Base-by-base conservation (phyloP, 805 yeast genomes). In the Cyberlindnera misumaiensis region DNA sequence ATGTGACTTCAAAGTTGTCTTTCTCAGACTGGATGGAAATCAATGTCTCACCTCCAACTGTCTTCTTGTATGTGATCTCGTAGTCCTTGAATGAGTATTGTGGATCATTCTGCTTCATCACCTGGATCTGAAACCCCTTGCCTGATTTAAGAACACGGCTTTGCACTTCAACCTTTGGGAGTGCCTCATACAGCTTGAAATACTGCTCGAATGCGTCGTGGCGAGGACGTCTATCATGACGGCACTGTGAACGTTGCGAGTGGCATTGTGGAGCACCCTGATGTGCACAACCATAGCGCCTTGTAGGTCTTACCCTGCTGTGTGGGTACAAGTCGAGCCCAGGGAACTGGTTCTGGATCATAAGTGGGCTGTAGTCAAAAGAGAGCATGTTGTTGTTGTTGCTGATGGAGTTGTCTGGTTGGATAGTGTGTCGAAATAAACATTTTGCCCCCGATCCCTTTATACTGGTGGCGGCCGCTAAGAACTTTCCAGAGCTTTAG, bases 1-100 rank as follows among this genome's bases (percentile, higher is more conserved):
- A 51, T 3, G 36, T 16, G 34, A 45, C 48, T 12, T 45, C 35
- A 20, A 47, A 46, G 3, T 40, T 36, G 32, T 53, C 57, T 4
- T 29, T 27, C 18, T 37, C 31, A 15, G 53, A 48, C 9, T 35
- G 34, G 20, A 51, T 32, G 5, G 35, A 36, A 5, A 49, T 28
- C n/a, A 39, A 17, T 8, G 42, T 41, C 5, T 30, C 35, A 24
- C 41, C 40, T 3, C 20, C 18, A 18, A 30, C 41, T 12, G 30
- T 22, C 10, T 33, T 9, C 27, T 46, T 42, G 25, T 50, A 48
- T 5, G 28, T 26, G 17, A 53, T 43, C 1, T 43, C 45, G 30
- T 50, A 52, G 30, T 38, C 32, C 16, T 40, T 33, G 34, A 46
- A 52, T 15, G 44, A 46, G 20, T 42, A 39, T 4, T 40, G 17